Evolutionary conservation across 768 basidiomycete species (phyloP).

Genomic region (Russula sp.): DNA sequence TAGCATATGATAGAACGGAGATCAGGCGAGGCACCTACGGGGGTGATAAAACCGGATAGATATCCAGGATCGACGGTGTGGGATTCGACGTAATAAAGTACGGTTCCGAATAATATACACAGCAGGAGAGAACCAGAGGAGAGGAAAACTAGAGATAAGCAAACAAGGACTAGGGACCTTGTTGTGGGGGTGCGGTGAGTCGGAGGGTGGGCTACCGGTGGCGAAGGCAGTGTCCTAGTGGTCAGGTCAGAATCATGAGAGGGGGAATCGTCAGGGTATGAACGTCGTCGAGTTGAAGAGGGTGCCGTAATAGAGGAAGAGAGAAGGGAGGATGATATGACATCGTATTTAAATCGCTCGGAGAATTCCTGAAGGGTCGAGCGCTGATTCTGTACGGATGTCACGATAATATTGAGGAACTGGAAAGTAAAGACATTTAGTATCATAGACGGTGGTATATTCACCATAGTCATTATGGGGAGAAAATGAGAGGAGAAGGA

Average conservation of each 20-base stretch:
- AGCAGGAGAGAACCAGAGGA: slow-evolving; percentile 14
- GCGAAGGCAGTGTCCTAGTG: background rate
- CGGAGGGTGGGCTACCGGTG: background rate
- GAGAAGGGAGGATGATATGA: slow-evolving; percentile 25
- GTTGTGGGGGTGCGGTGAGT: background rate
- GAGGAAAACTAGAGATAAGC: slow-evolving; percentile 18
- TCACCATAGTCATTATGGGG: background rate
- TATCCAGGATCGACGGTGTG: background rate
- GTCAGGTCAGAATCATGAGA: slow-evolving; percentile 2
- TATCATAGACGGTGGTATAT: background rate
- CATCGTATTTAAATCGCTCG: slow-evolving; percentile 25
- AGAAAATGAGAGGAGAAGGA: background rate
- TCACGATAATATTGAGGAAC: slow-evolving; percentile 12
- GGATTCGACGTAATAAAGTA: slow-evolving; percentile 16
- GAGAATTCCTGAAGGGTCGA: slow-evolving; percentile 19
- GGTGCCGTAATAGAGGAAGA: slow-evolving; percentile 18
- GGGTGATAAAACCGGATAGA: slow-evolving; percentile 8
- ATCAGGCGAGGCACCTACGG: slow-evolving; percentile 3
- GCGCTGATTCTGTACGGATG: slow-evolving; percentile 7
- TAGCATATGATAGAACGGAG: background rate
- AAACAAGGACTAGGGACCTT: slow-evolving; percentile 3
- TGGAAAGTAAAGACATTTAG: slow-evolving; percentile 13
- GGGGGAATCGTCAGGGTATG: slow-evolving; percentile 3
- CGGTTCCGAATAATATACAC: slow-evolving; percentile 14
- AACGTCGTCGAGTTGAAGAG: slow-evolving; percentile 15